A percentile compares a stretch with the other conserved stretches of the same genome.
These are phyloP conservation scores for Wickerhamomyces kurtzmanii DNA, from an alignment of 805 yeast species.

Conservation along the genomic window DNA sequence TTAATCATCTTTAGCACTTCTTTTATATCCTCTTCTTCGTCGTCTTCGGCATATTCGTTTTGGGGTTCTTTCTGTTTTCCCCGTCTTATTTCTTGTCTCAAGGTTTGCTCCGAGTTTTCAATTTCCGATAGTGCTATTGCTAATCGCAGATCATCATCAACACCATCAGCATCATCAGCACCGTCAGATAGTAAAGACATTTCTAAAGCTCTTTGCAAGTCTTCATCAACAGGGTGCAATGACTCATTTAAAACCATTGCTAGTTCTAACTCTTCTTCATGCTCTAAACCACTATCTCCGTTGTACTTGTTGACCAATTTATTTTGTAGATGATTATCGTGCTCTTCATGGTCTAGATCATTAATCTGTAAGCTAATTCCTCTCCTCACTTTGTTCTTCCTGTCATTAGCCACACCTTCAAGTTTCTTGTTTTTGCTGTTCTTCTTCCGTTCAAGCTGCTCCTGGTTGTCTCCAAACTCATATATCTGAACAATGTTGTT, in stretches of 20 bases:
- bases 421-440: not conserved
- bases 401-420: constrained; percentile 9
- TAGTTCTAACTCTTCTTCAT: constrained; percentile 14
- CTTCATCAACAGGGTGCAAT: constrained; percentile 6
- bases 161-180: no score
- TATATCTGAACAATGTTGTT: constrained; percentile 13
- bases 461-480: constrained; percentile 10
- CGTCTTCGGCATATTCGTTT: no score
- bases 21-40: no score
- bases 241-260: constrained; percentile 16
- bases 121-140: no score
- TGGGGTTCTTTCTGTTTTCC: no score
- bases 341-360: constrained; percentile 12
- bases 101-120: no score
- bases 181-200: no score
- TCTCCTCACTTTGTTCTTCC: constrained; percentile 10
- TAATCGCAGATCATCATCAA: no score
- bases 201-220: constrained; percentile 6
- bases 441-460: not conserved
- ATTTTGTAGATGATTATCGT: constrained; percentile 6
- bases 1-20: no score
- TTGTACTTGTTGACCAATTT: constrained; percentile 12
- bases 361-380: constrained; percentile 11
- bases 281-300: constrained; percentile 10
- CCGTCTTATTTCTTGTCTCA: no score